A percentile compares a stretch with the other conserved stretches of the same genome.
phyloP scores from a whole-genome alignment of 805 yeast genomes.

The Tetrapisispora taiwanensis region DNA sequence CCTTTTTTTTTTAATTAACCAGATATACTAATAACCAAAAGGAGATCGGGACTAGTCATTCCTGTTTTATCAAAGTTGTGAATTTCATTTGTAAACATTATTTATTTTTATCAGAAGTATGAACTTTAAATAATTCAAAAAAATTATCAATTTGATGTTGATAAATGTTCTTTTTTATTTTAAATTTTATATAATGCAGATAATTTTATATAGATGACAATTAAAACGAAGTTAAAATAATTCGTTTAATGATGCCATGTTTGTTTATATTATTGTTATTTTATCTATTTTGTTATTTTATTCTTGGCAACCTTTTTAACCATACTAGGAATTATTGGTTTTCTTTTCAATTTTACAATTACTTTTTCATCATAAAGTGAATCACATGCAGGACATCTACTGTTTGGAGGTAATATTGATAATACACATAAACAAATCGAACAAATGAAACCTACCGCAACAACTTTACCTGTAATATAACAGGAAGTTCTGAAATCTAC shows the following conservation, averaged over 20 bases:
- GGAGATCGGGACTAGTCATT: no score
- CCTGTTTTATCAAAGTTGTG: no score
- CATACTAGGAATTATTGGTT: conserved; percentile 15
- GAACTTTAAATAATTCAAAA: no score
- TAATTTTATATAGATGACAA: background rate
- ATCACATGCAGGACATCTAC: conserved; percentile 78
- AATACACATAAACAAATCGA: conserved; percentile 80
- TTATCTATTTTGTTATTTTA: conserved; percentile 1
- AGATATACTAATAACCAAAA: no score
- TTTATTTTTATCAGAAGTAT: no score
- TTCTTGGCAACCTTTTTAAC: conserved; percentile 5
- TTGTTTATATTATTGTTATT: no score
- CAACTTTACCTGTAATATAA: conserved; percentile 78
- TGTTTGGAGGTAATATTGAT: conserved; percentile 56
- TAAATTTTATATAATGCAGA: no score
- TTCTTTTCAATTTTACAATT: conserved; percentile 45
- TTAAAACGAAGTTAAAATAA: no score
- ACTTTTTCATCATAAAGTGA: conserved; percentile 62
- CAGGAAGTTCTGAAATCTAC: conserved; percentile 95
- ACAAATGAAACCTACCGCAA: conserved; percentile 91
- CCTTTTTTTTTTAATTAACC: no score
- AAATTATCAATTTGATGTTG: no score
- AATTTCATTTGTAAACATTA: no score
- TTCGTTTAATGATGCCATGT: background rate
- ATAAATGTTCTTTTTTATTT: no score